Percentiles rank a stretch among this genome's conserved stretches.
phyloP scores from a whole-genome alignment of 169 alveolate species.

The Plasmodium yoelii region DNA sequence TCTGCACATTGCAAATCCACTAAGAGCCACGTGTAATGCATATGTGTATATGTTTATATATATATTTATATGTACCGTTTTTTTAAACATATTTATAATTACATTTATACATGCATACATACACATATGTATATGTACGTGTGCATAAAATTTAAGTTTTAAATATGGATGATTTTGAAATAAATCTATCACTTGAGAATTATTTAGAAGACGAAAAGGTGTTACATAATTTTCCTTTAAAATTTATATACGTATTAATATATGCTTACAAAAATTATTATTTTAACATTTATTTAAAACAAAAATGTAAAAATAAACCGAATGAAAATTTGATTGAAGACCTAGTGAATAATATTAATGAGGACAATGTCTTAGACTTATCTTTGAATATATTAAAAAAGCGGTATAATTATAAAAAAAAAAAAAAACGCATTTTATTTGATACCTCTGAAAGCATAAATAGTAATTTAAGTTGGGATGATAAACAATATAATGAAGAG shows the following conservation, averaged over 20 bases:
- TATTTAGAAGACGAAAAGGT: conserved; percentile 62
- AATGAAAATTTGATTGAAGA: conserved; percentile 1
- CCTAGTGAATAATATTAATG: conserved; percentile 3
- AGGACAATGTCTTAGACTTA: conserved; percentile 5
- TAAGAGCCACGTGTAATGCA: too few species aligned
- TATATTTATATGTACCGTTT: too few species aligned
- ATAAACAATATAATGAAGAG: background rate
- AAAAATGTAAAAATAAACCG: conserved; percentile 9
- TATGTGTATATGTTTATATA: too few species aligned
- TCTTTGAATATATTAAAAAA: conserved; percentile 17
- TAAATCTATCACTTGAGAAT: conserved; percentile 37
- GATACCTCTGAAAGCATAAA: background rate
- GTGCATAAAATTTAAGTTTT: background rate
- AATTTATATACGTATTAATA: conserved; percentile 21
- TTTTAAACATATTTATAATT: background rate
- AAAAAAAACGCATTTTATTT: conserved; percentile 24
- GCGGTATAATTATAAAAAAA: conserved; percentile 48
- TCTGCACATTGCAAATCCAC: too few species aligned
- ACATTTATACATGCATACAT: background rate
- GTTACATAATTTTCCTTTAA: conserved; percentile 37
- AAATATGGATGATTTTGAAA: conserved; percentile 52
- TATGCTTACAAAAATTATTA: conserved; percentile 59
- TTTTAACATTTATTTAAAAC: conserved; percentile 14
- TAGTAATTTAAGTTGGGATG: background rate
- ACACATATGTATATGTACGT: conserved; percentile 11